These are phyloP conservation scores for Pterocarpus macrocarpus DNA, from an alignment of 306 rosid genomes.

Conservation along the genomic window DNA sequence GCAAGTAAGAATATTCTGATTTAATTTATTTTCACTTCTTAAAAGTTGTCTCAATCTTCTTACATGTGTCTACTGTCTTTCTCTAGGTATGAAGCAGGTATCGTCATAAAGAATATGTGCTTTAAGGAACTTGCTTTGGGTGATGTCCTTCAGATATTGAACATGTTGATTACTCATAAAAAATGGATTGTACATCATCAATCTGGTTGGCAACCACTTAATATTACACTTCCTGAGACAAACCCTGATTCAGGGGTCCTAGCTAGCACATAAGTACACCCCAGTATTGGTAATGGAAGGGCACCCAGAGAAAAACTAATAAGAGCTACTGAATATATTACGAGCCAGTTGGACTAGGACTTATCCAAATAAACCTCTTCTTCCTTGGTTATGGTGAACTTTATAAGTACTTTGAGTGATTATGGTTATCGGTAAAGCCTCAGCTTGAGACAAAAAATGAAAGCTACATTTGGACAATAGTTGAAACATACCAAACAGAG, in stretches of 20 bases:
- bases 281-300: constrained; percentile 42
- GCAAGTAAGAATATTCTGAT: constrained; percentile 66
- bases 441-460: constrained; percentile 40
- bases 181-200: constrained; percentile 84
- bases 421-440: constrained; percentile 35
- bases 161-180: constrained; percentile 62
- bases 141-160: constrained; percentile 72
- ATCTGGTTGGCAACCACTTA: constrained; percentile 95
- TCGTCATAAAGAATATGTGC: constrained; percentile 69
- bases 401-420: constrained; percentile 13
- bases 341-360: constrained; percentile 42
- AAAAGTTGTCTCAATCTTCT: constrained; percentile 15
- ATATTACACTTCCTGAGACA: constrained; percentile 64
- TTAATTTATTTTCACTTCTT: constrained; percentile 39
- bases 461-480: constrained; percentile 40
- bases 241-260: constrained; percentile 51
- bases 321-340: constrained; percentile 41
- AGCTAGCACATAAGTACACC: constrained; percentile 32
- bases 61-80: constrained; percentile 20
- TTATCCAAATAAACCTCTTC: constrained; percentile 23
- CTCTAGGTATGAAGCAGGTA: constrained; percentile 91
- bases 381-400: constrained; percentile 42
- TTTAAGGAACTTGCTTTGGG: constrained; percentile 73
- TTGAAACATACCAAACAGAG: constrained; percentile 39
- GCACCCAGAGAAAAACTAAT: constrained; percentile 39